Conservation (phyloP, 2,329 filamentous ascomycete species). For the Claviceps cyperi region DNA sequence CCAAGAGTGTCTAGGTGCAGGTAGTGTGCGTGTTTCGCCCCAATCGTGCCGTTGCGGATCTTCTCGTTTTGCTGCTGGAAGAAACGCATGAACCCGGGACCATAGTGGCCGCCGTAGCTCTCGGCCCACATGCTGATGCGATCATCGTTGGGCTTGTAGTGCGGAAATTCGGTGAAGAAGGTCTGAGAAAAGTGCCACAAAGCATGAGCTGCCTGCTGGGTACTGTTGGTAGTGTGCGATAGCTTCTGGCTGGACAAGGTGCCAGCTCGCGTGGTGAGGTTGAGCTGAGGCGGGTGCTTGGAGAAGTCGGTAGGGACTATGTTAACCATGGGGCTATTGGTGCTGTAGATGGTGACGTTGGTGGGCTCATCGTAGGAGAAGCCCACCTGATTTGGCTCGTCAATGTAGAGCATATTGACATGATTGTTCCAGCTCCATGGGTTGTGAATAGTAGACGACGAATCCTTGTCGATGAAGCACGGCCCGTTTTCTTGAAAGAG, state of each 20-base stretch:
- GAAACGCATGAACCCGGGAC: slow-evolving; percentile 43
- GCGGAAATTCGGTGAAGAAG: slow-evolving; percentile 42
- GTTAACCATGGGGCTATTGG: slow-evolving; percentile 32
- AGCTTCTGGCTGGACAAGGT: slow-evolving; percentile 18
- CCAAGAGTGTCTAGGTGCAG: slow-evolving; percentile 46
- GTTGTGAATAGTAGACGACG: slow-evolving; percentile 37
- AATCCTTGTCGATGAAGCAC: slow-evolving; percentile 32
- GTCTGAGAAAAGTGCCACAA: slow-evolving; percentile 54
- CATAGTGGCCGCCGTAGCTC: slow-evolving; percentile 57
- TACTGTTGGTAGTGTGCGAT: slow-evolving; percentile 29
- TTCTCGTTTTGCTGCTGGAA: slow-evolving; percentile 49
- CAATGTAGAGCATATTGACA: slow-evolving; percentile 39
- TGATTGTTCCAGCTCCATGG: slow-evolving; percentile 50
- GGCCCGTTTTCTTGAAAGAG: slow-evolving; percentile 46
- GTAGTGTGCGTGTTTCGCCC: slow-evolving; percentile 30
- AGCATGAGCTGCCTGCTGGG: slow-evolving; percentile 37
- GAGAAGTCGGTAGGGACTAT: slow-evolving; percentile 23
- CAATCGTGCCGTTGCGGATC: slow-evolving; percentile 16
- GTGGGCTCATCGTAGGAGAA: slow-evolving; percentile 51
- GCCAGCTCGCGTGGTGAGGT: slow-evolving; percentile 22
- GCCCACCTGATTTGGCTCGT: slow-evolving; percentile 51
- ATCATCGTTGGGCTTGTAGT: slow-evolving; percentile 37
- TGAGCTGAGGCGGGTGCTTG: slow-evolving; percentile 20
- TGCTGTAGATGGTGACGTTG: slow-evolving; percentile 43
- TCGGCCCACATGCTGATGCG: slow-evolving; percentile 53